Base-by-base conservation (phyloP, 169 alveolate species). In the Plasmodium yoelii region DNA sequence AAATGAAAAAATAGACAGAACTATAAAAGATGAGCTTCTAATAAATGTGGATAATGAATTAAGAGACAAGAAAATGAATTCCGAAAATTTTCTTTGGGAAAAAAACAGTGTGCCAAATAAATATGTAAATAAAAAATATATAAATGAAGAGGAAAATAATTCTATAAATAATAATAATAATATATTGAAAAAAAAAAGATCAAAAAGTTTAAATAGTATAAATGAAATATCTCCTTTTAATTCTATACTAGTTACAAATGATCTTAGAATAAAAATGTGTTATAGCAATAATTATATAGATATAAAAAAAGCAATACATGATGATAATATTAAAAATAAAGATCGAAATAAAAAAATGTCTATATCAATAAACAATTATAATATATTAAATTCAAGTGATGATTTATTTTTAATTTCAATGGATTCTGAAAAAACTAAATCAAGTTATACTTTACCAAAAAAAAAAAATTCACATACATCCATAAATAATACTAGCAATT, bases 211-310 rank as follows among this genome's bases (percentile, higher is more conserved):
- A 57, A 75, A 64, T 64, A 39, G 8, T 15, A 5, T 24, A 75
- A 39, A 44, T 24, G 88, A 64, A 5, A 24, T 12, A 1, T n/a
- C 28, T 2, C 2, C 18, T 13, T 49, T 63, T 34, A 75, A 75
- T 44, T 28, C 88, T 5, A 55, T 75, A 26, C 13, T 75, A 7
- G 68, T 75, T 64, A 75, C 88, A 13, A 75, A 75, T 44, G 88
- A 75, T 0, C 47, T 75, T 51, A 47, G 88, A 10, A 49, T 75
- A 10, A 75, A 75, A 64, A 47, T 75, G 26, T 75, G 88, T 24
- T 75, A 75, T 56, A 75, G 88, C 24, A 64, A 75, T 24, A 44
- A 75, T 56, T 75, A 63, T 56, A 56, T 64, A n/a, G 88, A 75
- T 75, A 49, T 63, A 19, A 75, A 44, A 18, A 34, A 56, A 46